Base-by-base conservation (phyloP, 2,329 filamentous ascomycete genomes). In the Fusarium dimerum region DNA sequence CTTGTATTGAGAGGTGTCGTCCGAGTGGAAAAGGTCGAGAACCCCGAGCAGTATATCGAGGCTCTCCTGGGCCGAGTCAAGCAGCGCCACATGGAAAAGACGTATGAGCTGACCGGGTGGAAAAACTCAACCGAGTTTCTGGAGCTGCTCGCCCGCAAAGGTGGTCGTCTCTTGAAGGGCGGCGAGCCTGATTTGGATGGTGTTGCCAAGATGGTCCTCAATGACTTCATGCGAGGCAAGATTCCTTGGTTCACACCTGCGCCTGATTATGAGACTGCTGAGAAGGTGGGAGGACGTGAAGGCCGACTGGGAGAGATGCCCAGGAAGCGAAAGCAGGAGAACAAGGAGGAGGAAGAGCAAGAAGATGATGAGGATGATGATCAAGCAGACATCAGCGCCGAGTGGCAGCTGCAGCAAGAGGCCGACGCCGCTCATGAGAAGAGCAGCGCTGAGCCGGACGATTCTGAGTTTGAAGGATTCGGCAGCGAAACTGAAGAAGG, bases 141-240 rank as follows among this genome's bases (percentile, higher is more conserved):
- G 1, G 93, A 96, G 66, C 77, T 91, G 29, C 78, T 99, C 3
- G 93, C 92, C 9, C 81, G 92, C 51, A 97, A 97, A 71, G 86
- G 86, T 52, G 94, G 94, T 15, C 83, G 92, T 62, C 75, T 99
- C 17, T 77, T 97, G 15, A 92, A 91, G 69, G 93, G 90, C 52
- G 94, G 93, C n/a, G 94, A 97, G 70, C 89, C 93, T 5, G 94
- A 99, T 71, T 76, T 97, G 50, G 93, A 97, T 65, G 92, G 92
- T 64, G 92, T 96, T 44, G 94, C 94, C 2, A 96, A 96, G 73
- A 96, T 96, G 85, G 89, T 99, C 1, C 76, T 99, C 54, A 97
- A 96, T 66, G 94, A 99, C 68, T 99, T 97, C 70, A 84, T 97
- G 67, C 79, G 94, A 58, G 94, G 94, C 51, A 97, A 93, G 74